phyloP scores from a whole-genome alignment of 768 basidiomycete species.

The Pholiota conissans region DNA sequence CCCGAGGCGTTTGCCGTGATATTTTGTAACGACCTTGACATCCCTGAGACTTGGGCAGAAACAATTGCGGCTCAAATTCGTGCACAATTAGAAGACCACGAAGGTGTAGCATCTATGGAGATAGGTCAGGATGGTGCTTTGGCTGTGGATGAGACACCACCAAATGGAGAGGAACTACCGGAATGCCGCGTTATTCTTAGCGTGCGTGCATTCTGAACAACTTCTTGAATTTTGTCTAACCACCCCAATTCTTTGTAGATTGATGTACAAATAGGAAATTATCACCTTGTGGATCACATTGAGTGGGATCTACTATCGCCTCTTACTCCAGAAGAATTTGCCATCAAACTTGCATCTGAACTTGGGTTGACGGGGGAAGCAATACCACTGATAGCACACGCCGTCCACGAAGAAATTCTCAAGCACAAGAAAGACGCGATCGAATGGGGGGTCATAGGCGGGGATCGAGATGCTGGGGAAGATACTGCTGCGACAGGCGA shows the following conservation, averaged over 20 bases:
- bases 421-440: conserved; percentile 95
- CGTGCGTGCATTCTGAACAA: conserved; percentile 40
- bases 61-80: conserved; percentile 85
- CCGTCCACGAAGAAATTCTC: conserved; percentile 92
- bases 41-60: conserved; percentile 72
- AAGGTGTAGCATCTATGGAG: conserved; percentile 78
- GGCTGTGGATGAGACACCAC: conserved; percentile 41
- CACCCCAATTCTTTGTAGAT: conserved; percentile 53
- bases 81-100: conserved; percentile 89
- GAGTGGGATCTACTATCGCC: conserved; percentile 98
- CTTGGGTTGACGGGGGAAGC: conserved; percentile 90
- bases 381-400: conserved; percentile 85
- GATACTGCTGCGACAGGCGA: conserved; percentile 25
- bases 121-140: conserved; percentile 59
- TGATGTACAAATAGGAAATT: conserved; percentile 92
- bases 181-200: conserved; percentile 85
- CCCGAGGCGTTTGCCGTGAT: conserved; percentile 84
- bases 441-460: conserved; percentile 88
- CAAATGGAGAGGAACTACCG: conserved; percentile 55
- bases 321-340: conserved; percentile 86
- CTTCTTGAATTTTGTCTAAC: not conserved
- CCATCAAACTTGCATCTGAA: conserved; percentile 76
- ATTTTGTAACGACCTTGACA: conserved; percentile 87
- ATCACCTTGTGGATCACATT: conserved; percentile 92
- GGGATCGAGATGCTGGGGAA: conserved; percentile 37